Conservation (phyloP, 2,329 filamentous ascomycete species). For the Beauveria scarabaeidicola region DNA sequence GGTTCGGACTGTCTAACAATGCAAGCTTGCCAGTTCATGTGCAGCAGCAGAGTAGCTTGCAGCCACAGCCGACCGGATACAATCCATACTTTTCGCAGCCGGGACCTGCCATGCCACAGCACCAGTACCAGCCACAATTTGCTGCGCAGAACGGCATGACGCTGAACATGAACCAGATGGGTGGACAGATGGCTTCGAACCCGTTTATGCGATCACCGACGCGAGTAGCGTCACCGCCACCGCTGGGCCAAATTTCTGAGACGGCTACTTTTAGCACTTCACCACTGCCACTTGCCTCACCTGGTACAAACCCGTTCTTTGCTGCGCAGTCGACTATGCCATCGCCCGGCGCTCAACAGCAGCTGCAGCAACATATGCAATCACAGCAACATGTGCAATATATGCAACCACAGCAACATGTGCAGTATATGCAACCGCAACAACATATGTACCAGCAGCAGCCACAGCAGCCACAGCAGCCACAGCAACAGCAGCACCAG, state of each 20-base stretch:
- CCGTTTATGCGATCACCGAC: slow-evolving; percentile 43
- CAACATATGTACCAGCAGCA: slow-evolving; percentile 17
- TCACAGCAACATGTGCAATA: slow-evolving; percentile 23
- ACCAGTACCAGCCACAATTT: slow-evolving; percentile 18
- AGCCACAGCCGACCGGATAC: slow-evolving; percentile 34
- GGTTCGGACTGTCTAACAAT: slow-evolving; percentile 32
- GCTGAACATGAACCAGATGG: slow-evolving; percentile 29
- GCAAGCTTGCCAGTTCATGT: slow-evolving; percentile 31
- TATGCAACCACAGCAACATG: slow-evolving; percentile 11
- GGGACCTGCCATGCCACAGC: slow-evolving; percentile 14
- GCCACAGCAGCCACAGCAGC: slow-evolving; percentile 18
- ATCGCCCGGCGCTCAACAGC: slow-evolving; percentile 11
- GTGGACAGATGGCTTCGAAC: slow-evolving; percentile 32
- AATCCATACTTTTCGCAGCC: slow-evolving; percentile 44
- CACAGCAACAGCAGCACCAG: slow-evolving; percentile 3
- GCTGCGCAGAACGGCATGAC: slow-evolving; percentile 25
- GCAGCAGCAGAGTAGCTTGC: slow-evolving; percentile 26
- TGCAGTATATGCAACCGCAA: slow-evolving; percentile 17
- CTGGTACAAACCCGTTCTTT: slow-evolving; percentile 31
- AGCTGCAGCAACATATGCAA: slow-evolving; percentile 17
- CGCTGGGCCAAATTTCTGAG: slow-evolving; percentile 44
- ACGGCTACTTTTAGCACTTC: slow-evolving; percentile 32
- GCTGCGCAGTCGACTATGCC: slow-evolving; percentile 25
- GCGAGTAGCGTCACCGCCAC: slow-evolving; percentile 38
- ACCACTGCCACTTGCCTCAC: slow-evolving; percentile 22